Percentiles rank a stretch among this genome's conserved stretches.
Conservation (phyloP, 495 filamentous ascomycete genomes). For the Aspergillus taichungensis region DNA sequence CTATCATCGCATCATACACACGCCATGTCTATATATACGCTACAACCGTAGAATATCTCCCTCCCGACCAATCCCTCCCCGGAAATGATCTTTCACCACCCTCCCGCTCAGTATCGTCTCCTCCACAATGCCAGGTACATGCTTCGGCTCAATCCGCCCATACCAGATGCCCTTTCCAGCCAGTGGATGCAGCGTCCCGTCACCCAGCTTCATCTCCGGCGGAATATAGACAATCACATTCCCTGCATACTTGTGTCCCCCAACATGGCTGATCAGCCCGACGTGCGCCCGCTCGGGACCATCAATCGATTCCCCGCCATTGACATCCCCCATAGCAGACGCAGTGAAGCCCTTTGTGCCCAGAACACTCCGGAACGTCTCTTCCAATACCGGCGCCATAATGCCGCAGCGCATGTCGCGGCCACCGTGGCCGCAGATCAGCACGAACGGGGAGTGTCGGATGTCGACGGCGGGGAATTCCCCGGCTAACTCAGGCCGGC, state of each 20-base stretch:
- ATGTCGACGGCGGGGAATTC: slow-evolving; percentile 45
- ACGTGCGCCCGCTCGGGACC: slow-evolving; percentile 44
- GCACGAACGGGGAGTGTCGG: slow-evolving; percentile 53
- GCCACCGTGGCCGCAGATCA: slow-evolving; percentile 79
- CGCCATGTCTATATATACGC: slow-evolving; percentile 2
- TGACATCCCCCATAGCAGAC: background rate
- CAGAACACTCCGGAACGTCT: slow-evolving; percentile 55
- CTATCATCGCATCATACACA: too few species aligned
- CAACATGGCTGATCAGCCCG: slow-evolving; percentile 73
- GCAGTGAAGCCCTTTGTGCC: slow-evolving; percentile 22
- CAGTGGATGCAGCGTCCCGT: slow-evolving; percentile 38
- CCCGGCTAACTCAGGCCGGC: slow-evolving; percentile 20
- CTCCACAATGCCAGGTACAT: slow-evolving; percentile 77
- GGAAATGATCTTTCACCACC: slow-evolving; percentile 68
- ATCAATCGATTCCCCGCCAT: slow-evolving; percentile 16
- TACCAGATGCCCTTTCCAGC: slow-evolving; percentile 90
- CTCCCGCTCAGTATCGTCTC: slow-evolving; percentile 69
- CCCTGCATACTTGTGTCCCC: slow-evolving; percentile 37
- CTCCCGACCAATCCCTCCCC: slow-evolving; percentile 32
- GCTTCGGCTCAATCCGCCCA: slow-evolving; percentile 73
- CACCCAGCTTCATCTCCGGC: slow-evolving; percentile 31
- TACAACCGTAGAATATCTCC: slow-evolving; percentile 33
- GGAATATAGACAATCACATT: slow-evolving; percentile 92
- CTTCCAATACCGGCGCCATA: slow-evolving; percentile 61
- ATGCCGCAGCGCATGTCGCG: slow-evolving; percentile 75